Conservation (phyloP, 306 rosid genomes). For the Sesbania bispinosa region DNA sequence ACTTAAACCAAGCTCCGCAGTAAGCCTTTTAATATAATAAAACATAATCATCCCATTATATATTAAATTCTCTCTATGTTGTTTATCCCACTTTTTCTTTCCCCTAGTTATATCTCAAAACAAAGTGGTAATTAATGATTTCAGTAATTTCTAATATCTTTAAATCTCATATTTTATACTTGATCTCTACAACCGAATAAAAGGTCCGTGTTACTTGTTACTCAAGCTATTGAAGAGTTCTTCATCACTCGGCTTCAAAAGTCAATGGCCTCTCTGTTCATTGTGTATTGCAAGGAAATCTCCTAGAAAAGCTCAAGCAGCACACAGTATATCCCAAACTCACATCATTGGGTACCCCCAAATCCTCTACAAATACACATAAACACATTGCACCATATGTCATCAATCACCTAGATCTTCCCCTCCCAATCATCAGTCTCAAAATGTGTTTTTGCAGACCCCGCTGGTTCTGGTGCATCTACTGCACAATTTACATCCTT, state of each 20-base stretch:
- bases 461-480: neutral
- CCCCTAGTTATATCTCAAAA: too few relatives aligned
- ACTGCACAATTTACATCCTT: neutral
- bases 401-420: too few relatives aligned
- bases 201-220: too few relatives aligned
- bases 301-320: neutral
- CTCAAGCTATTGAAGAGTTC: neutral
- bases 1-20: too few relatives aligned
- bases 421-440: neutral
- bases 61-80: too few relatives aligned
- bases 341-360: neutral
- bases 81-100: too few relatives aligned
- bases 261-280: neutral
- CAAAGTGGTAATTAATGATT: too few relatives aligned
- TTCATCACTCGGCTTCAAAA: neutral
- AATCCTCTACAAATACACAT: neutral
- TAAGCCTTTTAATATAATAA: too few relatives aligned
- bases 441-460: neutral
- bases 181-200: too few relatives aligned
- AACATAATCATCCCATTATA: too few relatives aligned
- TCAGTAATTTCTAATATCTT: too few relatives aligned
- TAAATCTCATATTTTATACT: too few relatives aligned
- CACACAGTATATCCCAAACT: neutral
- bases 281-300: neutral
- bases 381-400: neutral